Evolutionary conservation across 164 flowering plant genomes (phyloP), one percentile per base, ranked within the genome.

Genomic region (Platanus orientalis): DNA sequence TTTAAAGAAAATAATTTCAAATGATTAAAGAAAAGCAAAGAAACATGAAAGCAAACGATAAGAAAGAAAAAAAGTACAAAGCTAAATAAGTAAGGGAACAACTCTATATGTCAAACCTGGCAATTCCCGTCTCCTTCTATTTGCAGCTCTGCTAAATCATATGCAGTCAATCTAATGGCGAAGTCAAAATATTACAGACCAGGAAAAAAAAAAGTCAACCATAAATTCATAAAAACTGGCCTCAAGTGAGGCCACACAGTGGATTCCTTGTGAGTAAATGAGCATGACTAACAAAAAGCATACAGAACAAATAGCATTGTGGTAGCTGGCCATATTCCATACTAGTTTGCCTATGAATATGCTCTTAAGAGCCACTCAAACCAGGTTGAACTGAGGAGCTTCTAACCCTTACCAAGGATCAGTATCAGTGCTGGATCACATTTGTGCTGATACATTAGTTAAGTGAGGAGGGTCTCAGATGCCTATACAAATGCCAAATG

Each of bases 101-200:
- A 19, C n/a, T 21, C 6, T n/a, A 9, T 25, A 36, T n/a, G n/a
- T 47, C 51, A 55, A 60, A 92, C 98, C 98, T 89, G 98, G 72
- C 98, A 92, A 73, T 92, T 92, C 20, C 98, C 98, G 75, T 92
- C 98, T 56, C 98, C 98, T 70, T 84, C 91, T 21, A 92, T 90
- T 64, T 83, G 95, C 67, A 89, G 65, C 73, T 92, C 98, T 60
- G 86, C 85, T 71, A 92, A 73, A 64, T 81, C 90, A 79, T 92
- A 89, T 26, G 88, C 86, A 57, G 70, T 65, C 77, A 92, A 79
- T 78, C 98, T 92, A n/a, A 80, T 65, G 1, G 19, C 49, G 69
- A 69, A 61, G 44, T 16, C 28, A 62, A 66, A 56, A 30, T 9
- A 57, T 63, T 50, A 71, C 10, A 16, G 20, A 77, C 32, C 24